A percentile compares a stretch with the other conserved stretches of the same genome.
phyloP scores from a whole-genome alignment of 2,329 filamentous ascomycete genomes.

The Aquanectria penicillioides region DNA sequence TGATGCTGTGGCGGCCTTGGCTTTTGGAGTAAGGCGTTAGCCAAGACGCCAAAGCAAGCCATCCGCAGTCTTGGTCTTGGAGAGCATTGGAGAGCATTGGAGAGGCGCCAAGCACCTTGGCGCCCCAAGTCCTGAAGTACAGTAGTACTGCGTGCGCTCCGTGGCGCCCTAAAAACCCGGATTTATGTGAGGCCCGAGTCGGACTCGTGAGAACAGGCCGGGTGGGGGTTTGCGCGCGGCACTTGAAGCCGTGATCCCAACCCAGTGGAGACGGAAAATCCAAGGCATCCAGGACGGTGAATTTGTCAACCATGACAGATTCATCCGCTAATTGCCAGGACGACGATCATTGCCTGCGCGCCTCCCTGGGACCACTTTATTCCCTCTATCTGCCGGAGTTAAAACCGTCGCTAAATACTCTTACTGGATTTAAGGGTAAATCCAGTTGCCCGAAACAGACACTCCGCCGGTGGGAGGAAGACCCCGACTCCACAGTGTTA shows the following conservation, averaged over 20 bases:
- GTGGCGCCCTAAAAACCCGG: too few relatives aligned
- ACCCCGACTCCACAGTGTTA: too few relatives aligned
- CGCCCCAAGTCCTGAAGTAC: too few relatives aligned
- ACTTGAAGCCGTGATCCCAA: background rate
- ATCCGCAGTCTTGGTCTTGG: background rate
- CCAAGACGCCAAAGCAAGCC: background rate
- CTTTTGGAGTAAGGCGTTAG: background rate
- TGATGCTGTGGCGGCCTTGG: background rate
- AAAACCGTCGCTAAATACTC: too few relatives aligned
- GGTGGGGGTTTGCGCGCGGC: background rate
- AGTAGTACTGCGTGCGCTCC: too few relatives aligned
- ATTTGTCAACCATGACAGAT: conserved; percentile 20
- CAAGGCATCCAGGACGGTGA: background rate
- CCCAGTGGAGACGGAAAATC: background rate
- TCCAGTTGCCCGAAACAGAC: background rate
- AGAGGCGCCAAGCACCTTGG: too few relatives aligned
- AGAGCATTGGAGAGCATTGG: too few relatives aligned
- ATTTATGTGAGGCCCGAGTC: too few relatives aligned
- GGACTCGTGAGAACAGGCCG: background rate
- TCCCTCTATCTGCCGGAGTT: background rate
- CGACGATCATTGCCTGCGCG: conserved; percentile 13
- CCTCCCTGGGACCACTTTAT: background rate
- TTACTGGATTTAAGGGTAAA: too few relatives aligned
- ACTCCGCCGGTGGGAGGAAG: too few relatives aligned
- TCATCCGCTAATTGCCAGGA: background rate